Conservation (phyloP, 345 rosid species). For the Salix udensis region DNA sequence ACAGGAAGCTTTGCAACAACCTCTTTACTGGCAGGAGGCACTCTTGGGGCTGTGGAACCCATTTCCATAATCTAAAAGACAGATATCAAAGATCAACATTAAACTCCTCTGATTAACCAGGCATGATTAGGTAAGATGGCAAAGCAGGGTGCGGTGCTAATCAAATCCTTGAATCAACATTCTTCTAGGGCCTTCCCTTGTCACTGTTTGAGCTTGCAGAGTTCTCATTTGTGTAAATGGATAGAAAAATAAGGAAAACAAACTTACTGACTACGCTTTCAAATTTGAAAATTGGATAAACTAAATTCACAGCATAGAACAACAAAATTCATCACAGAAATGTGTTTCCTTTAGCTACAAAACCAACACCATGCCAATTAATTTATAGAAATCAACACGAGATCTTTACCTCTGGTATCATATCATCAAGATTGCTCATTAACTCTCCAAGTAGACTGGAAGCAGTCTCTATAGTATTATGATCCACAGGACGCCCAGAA, state of each 20-base stretch:
- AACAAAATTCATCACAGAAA: background rate
- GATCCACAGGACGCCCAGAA: slow-evolving; percentile 32
- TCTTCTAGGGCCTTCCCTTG: background rate
- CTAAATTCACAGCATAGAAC: too few species aligned
- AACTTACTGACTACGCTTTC: too few species aligned
- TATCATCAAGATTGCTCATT: slow-evolving; percentile 45
- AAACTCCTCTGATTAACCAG: slow-evolving; percentile 2
- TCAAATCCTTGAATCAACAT: background rate
- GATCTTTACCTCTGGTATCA: slow-evolving; percentile 60
- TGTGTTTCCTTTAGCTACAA: background rate
- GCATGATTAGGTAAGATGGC: background rate
- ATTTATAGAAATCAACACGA: background rate
- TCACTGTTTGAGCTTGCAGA: too few species aligned
- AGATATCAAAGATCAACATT: background rate
- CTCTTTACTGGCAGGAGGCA: slow-evolving; percentile 93
- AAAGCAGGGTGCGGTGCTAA: too few species aligned
- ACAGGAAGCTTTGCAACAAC: slow-evolving; percentile 86
- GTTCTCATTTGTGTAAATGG: too few species aligned
- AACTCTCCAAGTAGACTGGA: slow-evolving; percentile 52
- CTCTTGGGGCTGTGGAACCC: slow-evolving; percentile 55
- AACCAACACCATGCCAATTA: background rate
- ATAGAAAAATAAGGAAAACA: too few species aligned
- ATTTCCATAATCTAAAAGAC: slow-evolving; percentile 40
- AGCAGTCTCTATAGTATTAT: slow-evolving; percentile 37
- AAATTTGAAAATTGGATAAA: too few species aligned